phyloP scores from a whole-genome alignment of 148 eudicot genomes.

The Fallopia convolvulus region DNA sequence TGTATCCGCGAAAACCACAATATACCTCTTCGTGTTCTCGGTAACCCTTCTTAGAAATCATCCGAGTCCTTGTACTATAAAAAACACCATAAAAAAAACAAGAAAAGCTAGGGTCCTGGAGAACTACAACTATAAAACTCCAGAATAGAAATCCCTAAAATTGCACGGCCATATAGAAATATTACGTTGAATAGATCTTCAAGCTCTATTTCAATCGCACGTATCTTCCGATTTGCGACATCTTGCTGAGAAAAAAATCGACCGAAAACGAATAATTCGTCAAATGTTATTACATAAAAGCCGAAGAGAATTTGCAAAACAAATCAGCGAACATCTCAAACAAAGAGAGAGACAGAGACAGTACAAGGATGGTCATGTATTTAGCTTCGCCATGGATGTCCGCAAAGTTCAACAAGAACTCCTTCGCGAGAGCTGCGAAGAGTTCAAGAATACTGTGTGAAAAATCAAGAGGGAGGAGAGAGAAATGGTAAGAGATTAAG shows the following conservation, averaged over 20 bases:
- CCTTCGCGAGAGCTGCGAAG: slow-evolving; percentile 54
- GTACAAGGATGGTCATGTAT: slow-evolving; percentile 68
- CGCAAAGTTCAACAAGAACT: slow-evolving; percentile 59
- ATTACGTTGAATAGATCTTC: slow-evolving; percentile 66
- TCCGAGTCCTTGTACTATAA: slow-evolving; percentile 79
- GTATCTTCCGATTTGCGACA: slow-evolving; percentile 73
- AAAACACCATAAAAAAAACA: neutral
- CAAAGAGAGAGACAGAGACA: neutral
- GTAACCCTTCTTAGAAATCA: slow-evolving; percentile 71
- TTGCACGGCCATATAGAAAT: neutral
- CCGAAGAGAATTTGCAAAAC: neutral
- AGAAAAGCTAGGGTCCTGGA: slow-evolving; percentile 7
- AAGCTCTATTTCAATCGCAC: slow-evolving; percentile 75
- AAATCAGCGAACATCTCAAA: neutral
- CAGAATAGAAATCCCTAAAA: neutral
- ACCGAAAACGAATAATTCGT: neutral
- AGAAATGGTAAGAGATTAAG: neutral
- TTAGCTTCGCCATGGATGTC: slow-evolving; percentile 74
- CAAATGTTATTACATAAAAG: neutral
- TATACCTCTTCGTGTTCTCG: slow-evolving; percentile 75
- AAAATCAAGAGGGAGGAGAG: neutral
- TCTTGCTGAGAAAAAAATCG: slow-evolving; percentile 59
- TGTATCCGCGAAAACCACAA: slow-evolving; percentile 74
- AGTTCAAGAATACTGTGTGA: neutral
- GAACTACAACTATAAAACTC: neutral